A percentile compares a stretch with the other conserved stretches of the same genome.
Evolutionary conservation across 352 stramenopile genomes (phyloP).

Genomic region (Pythium grandisporangium): DNA sequence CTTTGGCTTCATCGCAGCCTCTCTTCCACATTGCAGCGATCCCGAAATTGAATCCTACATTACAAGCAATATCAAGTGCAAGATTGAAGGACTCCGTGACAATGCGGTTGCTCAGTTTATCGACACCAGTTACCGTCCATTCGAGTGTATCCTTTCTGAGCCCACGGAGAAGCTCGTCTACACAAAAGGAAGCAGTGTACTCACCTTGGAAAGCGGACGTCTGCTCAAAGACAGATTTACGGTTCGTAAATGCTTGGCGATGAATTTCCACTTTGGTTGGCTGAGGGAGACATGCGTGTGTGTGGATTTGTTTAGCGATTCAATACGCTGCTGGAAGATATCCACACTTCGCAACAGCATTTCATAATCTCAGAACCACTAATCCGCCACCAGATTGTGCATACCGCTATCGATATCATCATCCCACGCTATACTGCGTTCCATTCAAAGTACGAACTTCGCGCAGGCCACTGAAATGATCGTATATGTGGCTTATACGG

Average conservation of each 20-base stretch:
- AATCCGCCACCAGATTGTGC: constrained; percentile 77
- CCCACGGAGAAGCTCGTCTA: constrained; percentile 85
- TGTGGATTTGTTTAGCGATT: constrained; percentile 36
- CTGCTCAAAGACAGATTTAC: constrained; percentile 90
- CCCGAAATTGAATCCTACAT: constrained; percentile 43
- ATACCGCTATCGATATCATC: constrained; percentile 78
- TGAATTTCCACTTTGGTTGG: background rate
- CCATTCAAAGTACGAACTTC: constrained; percentile 81
- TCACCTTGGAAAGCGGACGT: constrained; percentile 86
- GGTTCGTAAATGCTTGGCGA: constrained; percentile 15
- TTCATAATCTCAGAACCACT: constrained; percentile 85
- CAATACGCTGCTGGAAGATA: constrained; percentile 62
- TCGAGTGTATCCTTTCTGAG: constrained; percentile 58
- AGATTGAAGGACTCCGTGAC: constrained; percentile 76
- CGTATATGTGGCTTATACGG: no score
- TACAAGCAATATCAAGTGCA: constrained; percentile 65
- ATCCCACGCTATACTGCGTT: constrained; percentile 87
- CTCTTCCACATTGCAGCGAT: constrained; percentile 52
- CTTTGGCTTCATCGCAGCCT: constrained; percentile 83
- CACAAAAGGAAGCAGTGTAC: constrained; percentile 62
- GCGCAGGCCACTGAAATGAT: no score
- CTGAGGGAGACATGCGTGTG: background rate
- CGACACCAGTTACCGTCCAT: constrained; percentile 56
- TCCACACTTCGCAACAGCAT: constrained; percentile 49
- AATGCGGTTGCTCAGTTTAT: constrained; percentile 82